These are phyloP conservation scores for Yarrowia galli DNA, from an alignment of 1,139 yeast species.

Conservation along the genomic window DNA sequence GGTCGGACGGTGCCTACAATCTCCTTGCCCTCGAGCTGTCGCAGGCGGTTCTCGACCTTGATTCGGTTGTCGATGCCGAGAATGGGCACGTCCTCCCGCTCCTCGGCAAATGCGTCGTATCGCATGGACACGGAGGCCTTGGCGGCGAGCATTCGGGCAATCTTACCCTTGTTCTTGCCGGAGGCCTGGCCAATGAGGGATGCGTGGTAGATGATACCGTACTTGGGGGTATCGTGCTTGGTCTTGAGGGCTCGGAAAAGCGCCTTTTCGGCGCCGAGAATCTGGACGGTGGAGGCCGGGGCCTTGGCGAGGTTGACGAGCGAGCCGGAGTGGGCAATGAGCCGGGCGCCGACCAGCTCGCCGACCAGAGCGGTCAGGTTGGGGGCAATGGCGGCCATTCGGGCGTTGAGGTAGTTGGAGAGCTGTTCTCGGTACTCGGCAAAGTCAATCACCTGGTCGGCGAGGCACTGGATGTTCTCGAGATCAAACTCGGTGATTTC, in stretches of 20 bases:
- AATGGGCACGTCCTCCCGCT: constrained; percentile 87
- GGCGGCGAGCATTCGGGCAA: constrained; percentile 98
- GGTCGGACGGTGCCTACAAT: constrained; percentile 49
- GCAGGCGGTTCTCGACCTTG: constrained; percentile 92
- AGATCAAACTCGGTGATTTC: constrained; percentile 91
- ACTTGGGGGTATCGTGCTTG: constrained; percentile 97
- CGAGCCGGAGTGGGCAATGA: constrained; percentile 97
- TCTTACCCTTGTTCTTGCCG: constrained; percentile 97
- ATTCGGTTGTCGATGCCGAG: constrained; percentile 91
- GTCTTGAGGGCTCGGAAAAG: constrained; percentile 98
- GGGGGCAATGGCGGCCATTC: constrained; percentile 99
- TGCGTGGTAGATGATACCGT: constrained; percentile 96
- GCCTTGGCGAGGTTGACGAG: constrained; percentile 93
- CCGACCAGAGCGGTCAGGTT: constrained; percentile 95
- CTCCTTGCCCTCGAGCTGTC: constrained; percentile 91
- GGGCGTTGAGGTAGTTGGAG: constrained; percentile 83
- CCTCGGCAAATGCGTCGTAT: constrained; percentile 97
- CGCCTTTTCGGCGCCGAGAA: constrained; percentile 99
- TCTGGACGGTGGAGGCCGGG: constrained; percentile 98
- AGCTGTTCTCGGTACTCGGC: constrained; percentile 94
- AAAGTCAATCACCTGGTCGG: constrained; percentile 92
- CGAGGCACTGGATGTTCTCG: constrained; percentile 84
- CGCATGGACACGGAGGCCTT: constrained; percentile 96
- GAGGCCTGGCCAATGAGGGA: constrained; percentile 97
- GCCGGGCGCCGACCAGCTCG: constrained; percentile 97